Evolutionary conservation across 345 rosid genomes (phyloP).

Genomic region (Corchorus capsularis): DNA sequence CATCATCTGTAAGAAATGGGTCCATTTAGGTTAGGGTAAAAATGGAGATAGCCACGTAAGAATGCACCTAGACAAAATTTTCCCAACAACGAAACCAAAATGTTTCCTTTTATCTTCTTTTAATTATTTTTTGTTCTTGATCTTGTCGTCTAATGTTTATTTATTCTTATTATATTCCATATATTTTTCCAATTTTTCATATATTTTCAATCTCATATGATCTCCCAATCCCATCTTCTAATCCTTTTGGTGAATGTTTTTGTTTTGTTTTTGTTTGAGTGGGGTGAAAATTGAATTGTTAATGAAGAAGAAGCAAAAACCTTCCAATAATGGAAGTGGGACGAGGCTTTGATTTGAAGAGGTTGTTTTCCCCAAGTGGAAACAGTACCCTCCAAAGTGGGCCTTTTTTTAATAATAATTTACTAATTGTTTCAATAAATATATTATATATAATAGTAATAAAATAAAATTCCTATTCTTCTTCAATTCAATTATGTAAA

Average conservation of each 20-base stretch:
- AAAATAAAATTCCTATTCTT: too few relatives aligned
- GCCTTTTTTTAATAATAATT: background rate
- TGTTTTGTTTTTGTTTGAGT: too few relatives aligned
- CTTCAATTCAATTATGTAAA: background rate
- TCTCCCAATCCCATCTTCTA: background rate
- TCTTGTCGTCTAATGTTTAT: background rate
- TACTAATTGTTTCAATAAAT: too few relatives aligned
- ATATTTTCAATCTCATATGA: background rate
- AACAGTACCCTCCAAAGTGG: slow-evolving; percentile 24
- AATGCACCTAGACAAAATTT: background rate
- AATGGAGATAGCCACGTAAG: slow-evolving; percentile 3
- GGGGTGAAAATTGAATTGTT: slow-evolving; percentile 11
- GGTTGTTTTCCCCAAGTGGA: slow-evolving; percentile 53
- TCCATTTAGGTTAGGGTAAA: background rate
- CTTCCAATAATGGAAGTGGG: slow-evolving; percentile 68
- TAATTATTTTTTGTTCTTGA: too few relatives aligned
- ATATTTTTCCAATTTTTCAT: background rate
- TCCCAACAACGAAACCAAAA: background rate
- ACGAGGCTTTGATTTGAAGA: slow-evolving; percentile 47
- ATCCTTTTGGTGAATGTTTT: background rate
- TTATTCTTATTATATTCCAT: background rate
- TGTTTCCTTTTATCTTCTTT: background rate
- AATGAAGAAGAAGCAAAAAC: slow-evolving; percentile 22
- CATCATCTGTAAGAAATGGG: background rate
- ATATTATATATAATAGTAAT: too few relatives aligned